Evolutionary conservation across 73 alveolate species (phyloP), one percentile per base, ranked within the genome.

Genomic region (Blepharisma stoltei): DNA sequence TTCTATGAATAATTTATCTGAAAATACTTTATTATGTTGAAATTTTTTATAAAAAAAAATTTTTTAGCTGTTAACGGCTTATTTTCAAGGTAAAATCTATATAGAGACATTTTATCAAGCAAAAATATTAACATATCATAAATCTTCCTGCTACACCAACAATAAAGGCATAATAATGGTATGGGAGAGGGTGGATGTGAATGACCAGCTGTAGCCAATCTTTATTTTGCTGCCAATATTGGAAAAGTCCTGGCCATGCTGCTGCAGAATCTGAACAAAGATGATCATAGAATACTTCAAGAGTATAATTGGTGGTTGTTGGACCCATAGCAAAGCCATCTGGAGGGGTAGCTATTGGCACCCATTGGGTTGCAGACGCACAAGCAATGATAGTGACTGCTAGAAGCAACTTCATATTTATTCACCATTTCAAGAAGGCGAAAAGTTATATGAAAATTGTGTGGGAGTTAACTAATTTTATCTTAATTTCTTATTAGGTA

Each of bases 101-200:
- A n/a, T n/a, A n/a, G n/a, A n/a, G n/a, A n/a, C n/a, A n/a, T n/a
- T n/a, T n/a, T n/a, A n/a, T n/a, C n/a, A n/a, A n/a, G n/a, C n/a
- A n/a, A n/a, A n/a, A n/a, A n/a, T n/a, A n/a, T n/a, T n/a, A n/a
- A n/a, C n/a, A n/a, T n/a, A n/a, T n/a, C 6, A 55, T 9, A 55
- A 60, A 60, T 25, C 73, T 60, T 8, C 73, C 73, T 18, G 73
- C 73, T 20, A n/a, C 46, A 60, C 48, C 23, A 8, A 60, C 73
- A 25, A 14, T 9, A 25, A 60, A 60, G 14, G 73, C 14, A 25
- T 60, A 60, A 60, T 60, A 60, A 5, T 60, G 73, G 23, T 60
- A 60, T 25, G 73, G 73, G 0, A 60, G 46, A 20, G 73, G 73
- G 45, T 14, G 46, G 2, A 60, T 60, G 46, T 60, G 73, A 14